Conservation (phyloP, 257 asterid species). For the Solanum bulbocastanum region DNA sequence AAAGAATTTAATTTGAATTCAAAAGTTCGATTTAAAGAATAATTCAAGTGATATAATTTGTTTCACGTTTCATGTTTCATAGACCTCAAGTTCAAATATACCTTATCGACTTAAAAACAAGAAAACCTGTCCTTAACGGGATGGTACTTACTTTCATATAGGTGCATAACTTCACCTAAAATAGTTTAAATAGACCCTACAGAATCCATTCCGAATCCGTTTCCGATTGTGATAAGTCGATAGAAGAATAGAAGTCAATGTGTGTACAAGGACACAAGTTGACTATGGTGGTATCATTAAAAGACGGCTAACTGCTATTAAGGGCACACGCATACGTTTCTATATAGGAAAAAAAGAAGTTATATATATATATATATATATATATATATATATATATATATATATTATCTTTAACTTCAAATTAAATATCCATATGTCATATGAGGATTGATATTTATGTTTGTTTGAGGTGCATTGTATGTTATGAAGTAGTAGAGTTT, state of each 20-base stretch:
- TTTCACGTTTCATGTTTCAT: not conserved
- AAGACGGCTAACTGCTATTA: not conserved
- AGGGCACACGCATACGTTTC: not conserved
- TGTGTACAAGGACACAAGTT: not conserved
- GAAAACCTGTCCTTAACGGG: too few relatives aligned
- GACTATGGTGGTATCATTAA: not conserved
- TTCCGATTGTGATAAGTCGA: not conserved
- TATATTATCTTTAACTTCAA: not conserved
- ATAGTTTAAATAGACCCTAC: too few relatives aligned
- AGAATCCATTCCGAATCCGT: too few relatives aligned
- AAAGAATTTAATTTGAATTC: not conserved
- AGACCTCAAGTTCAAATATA: not conserved
- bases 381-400: not conserved
- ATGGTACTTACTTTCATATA: too few relatives aligned
- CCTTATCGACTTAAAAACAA: not conserved
- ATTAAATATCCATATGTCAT: not conserved
- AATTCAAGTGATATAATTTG: not conserved
- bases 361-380: not conserved
- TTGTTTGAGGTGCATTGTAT: not conserved
- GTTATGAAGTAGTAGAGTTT: not conserved
- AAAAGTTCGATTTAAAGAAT: not conserved
- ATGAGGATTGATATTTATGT: not conserved
- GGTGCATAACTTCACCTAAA: not conserved
- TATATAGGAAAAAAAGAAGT: not conserved
- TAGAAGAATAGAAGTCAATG: not conserved